Evolutionary conservation across 2,329 filamentous ascomycete genomes (phyloP).

Genomic region (Hawksworthiomyces lignivorus): DNA sequence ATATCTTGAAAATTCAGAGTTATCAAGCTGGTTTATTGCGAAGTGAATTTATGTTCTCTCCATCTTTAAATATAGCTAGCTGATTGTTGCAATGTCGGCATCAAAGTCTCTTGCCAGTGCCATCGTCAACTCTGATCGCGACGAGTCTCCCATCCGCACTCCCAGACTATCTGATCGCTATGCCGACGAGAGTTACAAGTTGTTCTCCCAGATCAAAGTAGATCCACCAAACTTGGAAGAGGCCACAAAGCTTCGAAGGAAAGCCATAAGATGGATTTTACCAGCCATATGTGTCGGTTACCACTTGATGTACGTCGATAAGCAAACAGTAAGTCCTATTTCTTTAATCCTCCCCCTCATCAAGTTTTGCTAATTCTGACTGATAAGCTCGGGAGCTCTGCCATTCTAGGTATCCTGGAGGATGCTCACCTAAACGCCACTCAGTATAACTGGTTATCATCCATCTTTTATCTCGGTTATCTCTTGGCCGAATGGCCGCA

Average conservation of each 20-base stretch:
- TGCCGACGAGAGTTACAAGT: constrained; percentile 10
- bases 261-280: constrained; percentile 4
- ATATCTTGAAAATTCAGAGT: no score
- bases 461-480: constrained; percentile 44
- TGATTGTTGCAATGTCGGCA: no score
- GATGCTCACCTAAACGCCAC: constrained; percentile 7
- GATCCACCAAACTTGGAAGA: constrained; percentile 7
- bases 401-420: constrained; percentile 10
- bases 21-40: no score
- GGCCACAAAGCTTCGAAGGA: neutral
- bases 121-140: no score
- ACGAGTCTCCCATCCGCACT: no score
- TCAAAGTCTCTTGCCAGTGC: no score
- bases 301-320: constrained; percentile 15
- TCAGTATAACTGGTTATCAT: constrained; percentile 14
- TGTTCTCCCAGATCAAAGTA: constrained; percentile 7
- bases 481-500: constrained; percentile 37
- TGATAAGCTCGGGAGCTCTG: constrained; percentile 3
- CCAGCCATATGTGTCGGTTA: constrained; percentile 14
- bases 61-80: no score
- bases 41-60: no score
- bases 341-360: no score
- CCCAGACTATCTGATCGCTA: constrained; percentile 6
- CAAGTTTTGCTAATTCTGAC: no score
- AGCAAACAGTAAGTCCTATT: constrained; percentile 13